Base-by-base conservation (phyloP, 2,329 filamentous ascomycete genomes). In the Nemania sp. region DNA sequence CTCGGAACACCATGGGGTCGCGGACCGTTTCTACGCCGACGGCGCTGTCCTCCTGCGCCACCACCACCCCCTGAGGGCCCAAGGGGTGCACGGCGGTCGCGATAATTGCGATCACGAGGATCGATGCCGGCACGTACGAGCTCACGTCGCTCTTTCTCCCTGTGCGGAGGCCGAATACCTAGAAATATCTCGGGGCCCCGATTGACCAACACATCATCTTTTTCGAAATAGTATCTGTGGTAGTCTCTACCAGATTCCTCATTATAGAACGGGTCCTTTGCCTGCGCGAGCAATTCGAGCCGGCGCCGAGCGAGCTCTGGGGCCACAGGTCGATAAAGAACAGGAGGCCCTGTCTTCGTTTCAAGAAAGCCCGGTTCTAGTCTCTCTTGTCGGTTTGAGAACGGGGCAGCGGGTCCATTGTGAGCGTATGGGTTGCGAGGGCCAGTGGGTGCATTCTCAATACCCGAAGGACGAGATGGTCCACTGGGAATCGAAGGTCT, bases 181-280 rank as follows among this genome's bases (percentile, higher is more conserved):
- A 83, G 73, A 65, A 86, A 86, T 31, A 86, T 83, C 68, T 91
- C 89, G 14, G 83, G 83, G 12, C 88, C 89, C 49, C 86, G 79
- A 68, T 91, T 88, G 39, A 91, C 86, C 49, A 91, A 83, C 5
- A 72, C 66, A 55, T 86, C 82, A 1, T 77, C 79, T 51, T 85
- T 75, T 68, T 91, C 87, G 62, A 91, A 91, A 0, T 86, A 87
- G 68, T 90, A 91, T 26, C 88, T 79, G 66, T 89, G 84, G 71
- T 83, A 81, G 46, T 82, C 78, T 47, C 77, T 72, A 56, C 75
- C 77, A 31, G 77, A 63, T 37, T 77, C 72, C 11, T 76, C 70
- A 17, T 69, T 55, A 22, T 65, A 64, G 39, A 77, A 72, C 26
- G 64, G 68, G 6, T 75, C 74, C 69, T 80, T 81, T 59, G 75